Percentiles rank a stretch among this genome's conserved stretches.
These are phyloP conservation scores for Linum usitatissimum DNA, from an alignment of 345 rosid genomes.

Conservation along the genomic window DNA sequence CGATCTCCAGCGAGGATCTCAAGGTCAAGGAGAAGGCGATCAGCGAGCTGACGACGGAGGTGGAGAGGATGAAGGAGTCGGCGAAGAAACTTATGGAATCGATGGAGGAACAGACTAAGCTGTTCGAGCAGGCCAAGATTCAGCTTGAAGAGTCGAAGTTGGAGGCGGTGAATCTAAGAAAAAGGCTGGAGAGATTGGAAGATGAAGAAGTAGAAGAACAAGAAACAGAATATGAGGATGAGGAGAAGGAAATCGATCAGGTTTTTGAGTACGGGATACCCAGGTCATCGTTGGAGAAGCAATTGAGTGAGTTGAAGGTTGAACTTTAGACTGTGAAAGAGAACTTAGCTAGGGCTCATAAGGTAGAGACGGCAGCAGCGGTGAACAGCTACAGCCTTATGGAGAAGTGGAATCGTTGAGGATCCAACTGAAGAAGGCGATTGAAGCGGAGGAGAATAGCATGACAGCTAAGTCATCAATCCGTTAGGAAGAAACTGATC, in stretches of 20 bases:
- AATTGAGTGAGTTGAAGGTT: constrained; percentile 21
- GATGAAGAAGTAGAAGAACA: background rate
- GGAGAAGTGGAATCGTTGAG: constrained; percentile 32
- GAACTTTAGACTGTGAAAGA: constrained; percentile 30
- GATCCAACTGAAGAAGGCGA: constrained; percentile 38
- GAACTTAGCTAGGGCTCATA: constrained; percentile 20
- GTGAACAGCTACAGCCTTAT: constrained; percentile 17
- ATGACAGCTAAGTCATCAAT: constrained; percentile 51
- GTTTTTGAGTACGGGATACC: constrained; percentile 2
- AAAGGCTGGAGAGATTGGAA: constrained; percentile 18
- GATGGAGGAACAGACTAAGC: constrained; percentile 16
- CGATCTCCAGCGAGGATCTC: constrained; percentile 25
- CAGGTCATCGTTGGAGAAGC: constrained; percentile 11
- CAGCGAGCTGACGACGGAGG: constrained; percentile 29
- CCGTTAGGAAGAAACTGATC: background rate
- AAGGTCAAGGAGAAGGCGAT: constrained; percentile 33
- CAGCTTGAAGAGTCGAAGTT: constrained; percentile 39
- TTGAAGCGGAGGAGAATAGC: constrained; percentile 59
- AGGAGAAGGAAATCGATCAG: constrained; percentile 8
- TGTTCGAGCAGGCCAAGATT: background rate
- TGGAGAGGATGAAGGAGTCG: constrained; percentile 25
- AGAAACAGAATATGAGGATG: constrained; percentile 16
- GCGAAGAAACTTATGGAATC: constrained; percentile 35
- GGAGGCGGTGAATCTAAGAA: constrained; percentile 25
- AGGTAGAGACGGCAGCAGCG: constrained; percentile 27